Base-by-base conservation (phyloP, 768 basidiomycete species). In the Hypholoma fasciculare region DNA sequence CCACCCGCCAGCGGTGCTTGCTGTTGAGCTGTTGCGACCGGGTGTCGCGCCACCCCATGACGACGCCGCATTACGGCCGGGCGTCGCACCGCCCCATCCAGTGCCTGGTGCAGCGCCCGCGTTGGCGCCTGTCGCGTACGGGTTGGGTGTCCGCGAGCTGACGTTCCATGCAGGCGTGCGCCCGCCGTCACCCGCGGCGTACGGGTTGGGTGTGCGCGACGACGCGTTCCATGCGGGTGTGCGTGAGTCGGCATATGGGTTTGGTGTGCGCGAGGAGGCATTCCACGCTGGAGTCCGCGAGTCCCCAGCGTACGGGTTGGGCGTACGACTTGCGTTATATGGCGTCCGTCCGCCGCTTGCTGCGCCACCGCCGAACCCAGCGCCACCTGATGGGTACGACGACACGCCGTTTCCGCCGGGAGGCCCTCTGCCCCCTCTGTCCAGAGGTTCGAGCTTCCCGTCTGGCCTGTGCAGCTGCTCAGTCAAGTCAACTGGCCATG, bases 151-250 rank as follows among this genome's bases (percentile, higher is more conserved):
- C 54, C 83, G 75, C 27, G 84, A 82, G 42, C 76, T 74, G 7
- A 80, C 80, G 59, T 77, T 82, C 81, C 87, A 88, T 14, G 87
- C 88, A 0, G 90, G 90, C 7, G 90, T 92, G 56, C 80, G 78
- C 36, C 86, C 79, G 16, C 87, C 80, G 44, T 82, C 82, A 16
- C 84, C 79, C 37, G 79, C 80, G 11, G 63, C 60, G 49, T 83
- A 84, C 7, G 89, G 86, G 65, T 91, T 92, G 2, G 90, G 89
- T 11, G 90, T 90, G 56, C 84, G 74, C 17, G 85, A 82, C 1
- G 80, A 81, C 26, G 83, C 81, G 52, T 79, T 83, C 88, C 82
- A 87, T 16, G 81, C 85, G 34, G 84, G 86, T 3, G 86, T 87
- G 36, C 84, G 78, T n/a, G 82, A 80, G 51, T 78, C 81, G 11